Percentiles rank a stretch among this genome's conserved stretches.
Conservation (phyloP, 2,329 filamentous ascomycete species). For the Sarocladiaceae sp. region DNA sequence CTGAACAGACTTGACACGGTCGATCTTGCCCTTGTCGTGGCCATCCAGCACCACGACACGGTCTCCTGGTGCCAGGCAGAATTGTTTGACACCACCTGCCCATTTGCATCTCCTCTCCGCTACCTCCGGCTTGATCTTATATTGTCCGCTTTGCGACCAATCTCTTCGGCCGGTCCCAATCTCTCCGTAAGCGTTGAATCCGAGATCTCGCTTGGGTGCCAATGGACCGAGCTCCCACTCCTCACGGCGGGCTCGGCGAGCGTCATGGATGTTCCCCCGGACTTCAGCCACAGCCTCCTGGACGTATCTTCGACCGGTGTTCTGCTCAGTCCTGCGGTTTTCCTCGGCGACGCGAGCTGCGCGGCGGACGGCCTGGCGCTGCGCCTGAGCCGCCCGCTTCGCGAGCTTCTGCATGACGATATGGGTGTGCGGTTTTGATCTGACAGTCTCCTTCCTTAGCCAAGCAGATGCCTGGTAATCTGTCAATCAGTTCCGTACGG, state of each 20-base stretch:
- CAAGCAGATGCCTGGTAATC: background rate
- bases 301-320: conserved; percentile 15
- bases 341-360: conserved; percentile 20
- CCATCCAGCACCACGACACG: conserved; percentile 77
- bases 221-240: conserved; percentile 74
- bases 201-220: conserved; percentile 69
- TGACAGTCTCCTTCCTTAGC: background rate
- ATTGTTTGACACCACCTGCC: conserved; percentile 48
- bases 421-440: conserved; percentile 13
- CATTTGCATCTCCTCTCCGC: conserved; percentile 41
- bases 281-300: conserved; percentile 25
- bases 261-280: conserved; percentile 29
- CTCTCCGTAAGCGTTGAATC: conserved; percentile 56
- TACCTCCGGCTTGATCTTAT: conserved; percentile 24
- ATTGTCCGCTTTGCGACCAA: conserved; percentile 2
- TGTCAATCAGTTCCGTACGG: background rate
- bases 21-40: conserved; percentile 77
- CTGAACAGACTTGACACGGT: conserved; percentile 56
- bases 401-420: conserved; percentile 72
- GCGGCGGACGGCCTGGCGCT: conserved; percentile 54
- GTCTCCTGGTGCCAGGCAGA: conserved; percentile 63
- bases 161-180: conserved; percentile 12
- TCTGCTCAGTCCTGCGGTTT: conserved; percentile 5
- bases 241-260: conserved; percentile 54
- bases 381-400: conserved; percentile 58